Evolutionary conservation across 1,284 basidiomycete genomes (phyloP).

Genomic region (Anthracocystis panici-leucophaei): DNA sequence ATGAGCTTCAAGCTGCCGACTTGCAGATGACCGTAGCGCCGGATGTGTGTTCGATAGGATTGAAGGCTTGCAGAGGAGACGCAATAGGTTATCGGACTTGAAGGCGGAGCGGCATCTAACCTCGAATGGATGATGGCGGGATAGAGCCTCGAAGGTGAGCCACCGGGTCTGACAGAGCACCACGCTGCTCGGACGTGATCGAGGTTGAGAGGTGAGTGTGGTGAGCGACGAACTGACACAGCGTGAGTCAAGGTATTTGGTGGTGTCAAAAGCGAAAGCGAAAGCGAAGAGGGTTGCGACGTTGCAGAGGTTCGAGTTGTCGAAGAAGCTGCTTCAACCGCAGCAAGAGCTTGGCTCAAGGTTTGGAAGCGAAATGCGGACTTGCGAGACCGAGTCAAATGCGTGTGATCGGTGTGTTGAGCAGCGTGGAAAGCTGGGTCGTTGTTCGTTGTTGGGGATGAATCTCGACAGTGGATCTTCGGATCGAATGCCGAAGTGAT

Average conservation of each 20-base stretch:
- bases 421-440: background rate
- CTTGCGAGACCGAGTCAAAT: conserved; percentile 4
- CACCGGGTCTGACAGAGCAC: background rate
- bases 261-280: no score
- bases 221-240: background rate
- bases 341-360: conserved; percentile 5
- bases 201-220: background rate
- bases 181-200: background rate
- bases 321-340: background rate
- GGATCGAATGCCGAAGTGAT: background rate
- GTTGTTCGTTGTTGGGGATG: background rate
- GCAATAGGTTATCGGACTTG: background rate
- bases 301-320: background rate
- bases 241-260: no score
- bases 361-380: background rate
- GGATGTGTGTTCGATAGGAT: no score
- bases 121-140: background rate
- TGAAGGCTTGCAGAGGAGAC: no score
- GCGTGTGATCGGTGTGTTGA: background rate
- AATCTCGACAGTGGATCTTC: background rate
- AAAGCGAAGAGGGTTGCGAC: background rate
- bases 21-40: no score
- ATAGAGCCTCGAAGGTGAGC: background rate
- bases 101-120: background rate
- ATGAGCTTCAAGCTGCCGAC: no score